Evolutionary conservation across 192 early-diverging fungal species (phyloP).

Genomic region (Backusella liffmaniae): DNA sequence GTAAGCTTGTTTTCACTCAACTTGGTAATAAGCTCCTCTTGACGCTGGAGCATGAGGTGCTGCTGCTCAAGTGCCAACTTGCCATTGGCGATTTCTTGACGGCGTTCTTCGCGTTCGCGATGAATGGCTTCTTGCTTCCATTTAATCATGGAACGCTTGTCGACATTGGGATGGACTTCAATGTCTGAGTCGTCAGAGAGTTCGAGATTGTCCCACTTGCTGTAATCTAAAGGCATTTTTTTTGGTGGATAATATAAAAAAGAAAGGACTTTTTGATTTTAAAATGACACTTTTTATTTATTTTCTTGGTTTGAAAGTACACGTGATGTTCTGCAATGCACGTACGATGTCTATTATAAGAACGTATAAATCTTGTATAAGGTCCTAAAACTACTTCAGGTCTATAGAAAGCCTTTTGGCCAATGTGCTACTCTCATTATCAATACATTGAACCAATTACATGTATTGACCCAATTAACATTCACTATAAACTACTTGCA

Average conservation of each 20-base stretch:
- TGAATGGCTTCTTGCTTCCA: slow-evolving; percentile 92
- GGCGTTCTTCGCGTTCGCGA: slow-evolving; percentile 76
- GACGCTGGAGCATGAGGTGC: slow-evolving; percentile 15
- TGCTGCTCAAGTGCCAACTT: slow-evolving; percentile 32
- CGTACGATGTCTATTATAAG: no score
- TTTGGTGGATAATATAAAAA: not conserved
- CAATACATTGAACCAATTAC: no score
- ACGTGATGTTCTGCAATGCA: not conserved
- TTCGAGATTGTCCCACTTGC: slow-evolving; percentile 96
- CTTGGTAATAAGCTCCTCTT: slow-evolving; percentile 11
- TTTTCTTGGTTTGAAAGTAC: not conserved
- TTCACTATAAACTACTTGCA: no score
- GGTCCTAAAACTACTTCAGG: no score
- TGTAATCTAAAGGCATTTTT: slow-evolving; percentile 70
- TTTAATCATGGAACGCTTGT: slow-evolving; percentile 86
- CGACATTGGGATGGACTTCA: slow-evolving; percentile 94
- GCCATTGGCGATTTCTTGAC: slow-evolving; percentile 55
- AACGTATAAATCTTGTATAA: no score
- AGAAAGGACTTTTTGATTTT: not conserved
- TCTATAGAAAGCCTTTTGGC: no score
- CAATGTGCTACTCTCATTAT: no score
- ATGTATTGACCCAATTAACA: no score
- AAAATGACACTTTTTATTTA: not conserved
- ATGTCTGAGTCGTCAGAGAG: slow-evolving; percentile 97
- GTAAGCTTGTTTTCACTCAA: not conserved